Evolutionary conservation across 2,329 filamentous ascomycete species (phyloP).

Genomic region (Clonostachys solani): DNA sequence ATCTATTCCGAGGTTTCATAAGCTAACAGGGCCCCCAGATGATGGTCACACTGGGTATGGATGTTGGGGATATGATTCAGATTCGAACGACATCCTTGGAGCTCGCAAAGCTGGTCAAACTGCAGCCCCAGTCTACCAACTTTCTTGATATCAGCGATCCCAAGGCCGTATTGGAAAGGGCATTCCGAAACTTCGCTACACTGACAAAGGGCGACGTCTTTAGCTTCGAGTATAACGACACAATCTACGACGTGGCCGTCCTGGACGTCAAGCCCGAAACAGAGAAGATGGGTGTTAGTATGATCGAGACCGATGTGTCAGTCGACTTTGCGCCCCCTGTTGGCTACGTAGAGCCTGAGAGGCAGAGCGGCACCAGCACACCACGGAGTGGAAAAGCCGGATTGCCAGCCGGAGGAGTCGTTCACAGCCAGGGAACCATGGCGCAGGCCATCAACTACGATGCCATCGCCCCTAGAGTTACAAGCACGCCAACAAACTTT

Average conservation of each 20-base stretch:
- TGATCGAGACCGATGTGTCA: slow-evolving; percentile 92
- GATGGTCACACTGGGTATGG: slow-evolving; percentile 86
- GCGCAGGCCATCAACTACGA: slow-evolving; percentile 97
- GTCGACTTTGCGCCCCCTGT: slow-evolving; percentile 95
- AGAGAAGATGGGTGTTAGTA: slow-evolving; percentile 81
- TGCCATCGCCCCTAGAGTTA: slow-evolving; percentile 76
- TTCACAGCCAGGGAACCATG: slow-evolving; percentile 90
- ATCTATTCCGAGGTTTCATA: not conserved
- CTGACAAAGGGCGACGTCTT: slow-evolving; percentile 92
- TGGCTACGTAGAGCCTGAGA: slow-evolving; percentile 86
- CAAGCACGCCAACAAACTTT: slow-evolving; percentile 74
- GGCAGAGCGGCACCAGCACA: slow-evolving; percentile 78
- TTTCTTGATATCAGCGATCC: slow-evolving; percentile 98
- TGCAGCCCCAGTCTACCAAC: slow-evolving; percentile 87
- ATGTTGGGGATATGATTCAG: slow-evolving; percentile 91
- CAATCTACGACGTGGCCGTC: slow-evolving; percentile 88
- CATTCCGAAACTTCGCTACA: slow-evolving; percentile 92
- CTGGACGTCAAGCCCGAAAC: slow-evolving; percentile 87
- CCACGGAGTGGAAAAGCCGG: slow-evolving; percentile 68
- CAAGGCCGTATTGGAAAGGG: slow-evolving; percentile 94
- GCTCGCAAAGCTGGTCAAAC: slow-evolving; percentile 87
- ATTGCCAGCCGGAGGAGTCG: slow-evolving; percentile 64
- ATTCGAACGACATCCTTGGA: slow-evolving; percentile 92
- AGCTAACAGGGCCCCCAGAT: slow-evolving; percentile 51
- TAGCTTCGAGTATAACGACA: slow-evolving; percentile 95